Evolutionary conservation across 768 basidiomycete genomes (phyloP).

Genomic region (Hypholoma sublateritium): DNA sequence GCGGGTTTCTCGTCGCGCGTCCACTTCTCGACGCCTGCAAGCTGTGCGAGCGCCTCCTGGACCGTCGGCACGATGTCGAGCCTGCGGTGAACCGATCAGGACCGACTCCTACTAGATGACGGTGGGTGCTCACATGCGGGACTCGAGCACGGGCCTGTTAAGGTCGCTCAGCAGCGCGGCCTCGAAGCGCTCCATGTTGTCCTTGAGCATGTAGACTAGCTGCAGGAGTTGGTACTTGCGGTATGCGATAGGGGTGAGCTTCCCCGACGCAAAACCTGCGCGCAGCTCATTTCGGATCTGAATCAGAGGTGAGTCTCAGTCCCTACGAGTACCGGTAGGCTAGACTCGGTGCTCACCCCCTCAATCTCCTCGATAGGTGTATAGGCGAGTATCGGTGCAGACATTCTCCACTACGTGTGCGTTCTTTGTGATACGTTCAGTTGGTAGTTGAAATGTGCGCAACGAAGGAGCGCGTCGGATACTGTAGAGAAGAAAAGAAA

Average conservation of each 20-base stretch:
- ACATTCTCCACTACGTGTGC: not conserved
- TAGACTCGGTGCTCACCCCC: conserved; percentile 31
- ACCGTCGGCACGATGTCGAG: conserved; percentile 59
- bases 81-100: conserved; percentile 31
- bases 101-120: not conserved
- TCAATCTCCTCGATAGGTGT: conserved; percentile 57
- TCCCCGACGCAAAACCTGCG: conserved; percentile 63
- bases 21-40: conserved; percentile 74
- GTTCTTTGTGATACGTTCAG: too few relatives aligned
- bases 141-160: conserved; percentile 61
- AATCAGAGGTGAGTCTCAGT: not conserved
- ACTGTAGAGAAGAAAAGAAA: too few relatives aligned
- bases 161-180: conserved; percentile 62
- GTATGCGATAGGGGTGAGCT: conserved; percentile 61
- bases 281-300: conserved; percentile 59
- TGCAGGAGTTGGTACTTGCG: conserved; percentile 78
- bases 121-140: conserved; percentile 41
- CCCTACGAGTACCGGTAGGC: too few relatives aligned
- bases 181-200: conserved; percentile 63
- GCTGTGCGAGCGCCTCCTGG: conserved; percentile 50
- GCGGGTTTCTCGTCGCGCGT: conserved; percentile 58
- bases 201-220: conserved; percentile 70
- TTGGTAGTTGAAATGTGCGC: too few relatives aligned
- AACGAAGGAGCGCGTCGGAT: too few relatives aligned
- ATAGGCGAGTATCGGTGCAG: conserved; percentile 32